These are phyloP conservation scores for Moesziomyces sp. DNA, from an alignment of 1,284 basidiomycete species.

Conservation along the genomic window DNA sequence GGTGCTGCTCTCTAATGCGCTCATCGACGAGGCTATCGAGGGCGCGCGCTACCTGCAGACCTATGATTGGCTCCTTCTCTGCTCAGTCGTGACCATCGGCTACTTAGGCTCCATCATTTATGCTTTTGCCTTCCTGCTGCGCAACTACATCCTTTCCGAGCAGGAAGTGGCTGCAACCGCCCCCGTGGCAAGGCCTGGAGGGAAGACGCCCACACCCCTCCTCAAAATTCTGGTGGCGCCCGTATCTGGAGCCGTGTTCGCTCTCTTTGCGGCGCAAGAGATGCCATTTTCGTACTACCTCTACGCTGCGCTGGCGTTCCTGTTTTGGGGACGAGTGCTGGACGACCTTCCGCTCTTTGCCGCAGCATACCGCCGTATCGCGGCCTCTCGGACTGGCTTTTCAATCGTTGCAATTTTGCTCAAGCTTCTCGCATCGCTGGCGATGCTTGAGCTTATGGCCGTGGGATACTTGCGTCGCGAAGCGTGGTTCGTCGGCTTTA, in stretches of 20 bases:
- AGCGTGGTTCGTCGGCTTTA: constrained; percentile 79
- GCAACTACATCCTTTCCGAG: constrained; percentile 41
- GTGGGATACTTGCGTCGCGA: constrained; percentile 73
- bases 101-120: constrained; percentile 80
- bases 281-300: constrained; percentile 81
- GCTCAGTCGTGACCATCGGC: constrained; percentile 76
- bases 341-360: constrained; percentile 39
- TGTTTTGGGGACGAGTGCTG: constrained; percentile 72
- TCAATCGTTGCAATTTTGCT: not conserved
- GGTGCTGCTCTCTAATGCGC: constrained; percentile 71
- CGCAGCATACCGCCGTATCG: constrained; percentile 10
- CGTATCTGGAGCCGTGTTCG: constrained; percentile 29
- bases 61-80: constrained; percentile 81
- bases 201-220: not conserved
- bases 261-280: constrained; percentile 75
- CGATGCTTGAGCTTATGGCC: constrained; percentile 75
- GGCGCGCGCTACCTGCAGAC: constrained; percentile 86
- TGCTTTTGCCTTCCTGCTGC: constrained; percentile 60
- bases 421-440: constrained; percentile 19
- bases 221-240: constrained; percentile 31
- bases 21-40: constrained; percentile 74
- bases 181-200: not conserved
- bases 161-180: constrained; percentile 1
- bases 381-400: constrained; percentile 1
- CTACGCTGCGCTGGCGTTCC: constrained; percentile 80